Evolutionary conservation across 2,329 filamentous ascomycete species (phyloP), one percentile per base, ranked within the genome.

Genomic region (Diplocarpon rosae): DNA sequence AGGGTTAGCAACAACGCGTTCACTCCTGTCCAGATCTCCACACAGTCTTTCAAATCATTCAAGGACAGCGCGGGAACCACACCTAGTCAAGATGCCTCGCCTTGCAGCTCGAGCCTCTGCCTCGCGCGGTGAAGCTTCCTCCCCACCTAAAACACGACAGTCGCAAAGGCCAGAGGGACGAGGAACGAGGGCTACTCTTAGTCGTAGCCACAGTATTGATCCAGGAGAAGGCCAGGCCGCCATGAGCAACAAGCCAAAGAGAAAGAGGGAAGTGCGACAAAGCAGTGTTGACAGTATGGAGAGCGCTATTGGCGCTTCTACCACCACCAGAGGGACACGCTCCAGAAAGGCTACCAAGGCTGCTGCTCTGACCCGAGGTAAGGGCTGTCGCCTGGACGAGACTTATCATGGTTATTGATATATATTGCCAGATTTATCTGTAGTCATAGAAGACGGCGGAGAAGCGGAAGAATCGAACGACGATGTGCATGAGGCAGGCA

Each of bases 141-240:
- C 59, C 24, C 54, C 56, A 1, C 52, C 56, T 33, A 57, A 53
- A 38, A 24, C 44, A 27, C 46, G 34, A 12, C 38, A 35, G 37
- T 48, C 54, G 35, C 49, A 43, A 47, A 57, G 46, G 37, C 52
- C 55, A 9, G 29, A 42, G 11, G 39, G 41, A 30, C 54, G 48
- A 14, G 40, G 33, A 27, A 58, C 52, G 5, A 51, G 65, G 39
- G 51, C 60, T 16, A 65, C 64, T 6, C 58, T 65, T 42, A 67
- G 65, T 42, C 59, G 58, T 42, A 67, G 65, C 43, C 59, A 58
- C 43, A 68, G 65, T 51, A 59, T 59, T 15, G 62, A 66, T 32
- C 47, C 59, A 9, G 60, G 48, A n/a, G 48, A 50, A 5, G 43
- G 29, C 30, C 38, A 52, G 44, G 35, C 40, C 13, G 37, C 29